A percentile compares a stretch with the other conserved stretches of the same genome.
phyloP scores from a whole-genome alignment of 495 filamentous ascomycete species.

The Aspergillus ellipticus region DNA sequence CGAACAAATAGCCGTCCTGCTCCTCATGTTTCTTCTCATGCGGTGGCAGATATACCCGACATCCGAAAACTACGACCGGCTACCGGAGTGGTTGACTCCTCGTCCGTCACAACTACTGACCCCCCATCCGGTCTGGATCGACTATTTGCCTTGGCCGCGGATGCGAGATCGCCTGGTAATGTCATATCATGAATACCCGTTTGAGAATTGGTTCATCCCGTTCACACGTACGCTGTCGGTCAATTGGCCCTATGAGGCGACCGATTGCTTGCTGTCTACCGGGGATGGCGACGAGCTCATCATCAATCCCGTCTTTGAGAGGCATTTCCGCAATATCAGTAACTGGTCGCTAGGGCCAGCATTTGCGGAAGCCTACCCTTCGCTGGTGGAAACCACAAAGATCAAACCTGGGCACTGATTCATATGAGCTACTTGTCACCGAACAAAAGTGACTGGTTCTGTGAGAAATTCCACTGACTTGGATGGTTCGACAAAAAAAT shows the following conservation, averaged over 20 bases:
- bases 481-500: neutral
- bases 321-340: slow-evolving; percentile 60
- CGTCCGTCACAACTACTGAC: slow-evolving; percentile 55
- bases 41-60: slow-evolving; percentile 77
- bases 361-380: slow-evolving; percentile 62
- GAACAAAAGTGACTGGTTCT: neutral
- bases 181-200: slow-evolving; percentile 49
- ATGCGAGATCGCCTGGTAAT: slow-evolving; percentile 63
- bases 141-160: slow-evolving; percentile 69
- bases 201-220: slow-evolving; percentile 77
- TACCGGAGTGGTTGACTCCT: slow-evolving; percentile 66
- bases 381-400: slow-evolving; percentile 49
- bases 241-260: slow-evolving; percentile 75
- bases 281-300: slow-evolving; percentile 56
- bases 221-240: slow-evolving; percentile 68
- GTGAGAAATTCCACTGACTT: neutral
- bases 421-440: neutral
- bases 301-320: slow-evolving; percentile 78
- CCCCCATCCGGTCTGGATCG: slow-evolving; percentile 72
- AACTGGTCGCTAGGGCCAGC: slow-evolving; percentile 76
- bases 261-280: slow-evolving; percentile 54
- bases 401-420: slow-evolving; percentile 33
- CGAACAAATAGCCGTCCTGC: slow-evolving; percentile 74
- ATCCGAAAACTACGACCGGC: slow-evolving; percentile 64
- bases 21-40: slow-evolving; percentile 79